Evolutionary conservation across 2,329 filamentous ascomycete genomes (phyloP).

Genomic region (Nemania sp.): DNA sequence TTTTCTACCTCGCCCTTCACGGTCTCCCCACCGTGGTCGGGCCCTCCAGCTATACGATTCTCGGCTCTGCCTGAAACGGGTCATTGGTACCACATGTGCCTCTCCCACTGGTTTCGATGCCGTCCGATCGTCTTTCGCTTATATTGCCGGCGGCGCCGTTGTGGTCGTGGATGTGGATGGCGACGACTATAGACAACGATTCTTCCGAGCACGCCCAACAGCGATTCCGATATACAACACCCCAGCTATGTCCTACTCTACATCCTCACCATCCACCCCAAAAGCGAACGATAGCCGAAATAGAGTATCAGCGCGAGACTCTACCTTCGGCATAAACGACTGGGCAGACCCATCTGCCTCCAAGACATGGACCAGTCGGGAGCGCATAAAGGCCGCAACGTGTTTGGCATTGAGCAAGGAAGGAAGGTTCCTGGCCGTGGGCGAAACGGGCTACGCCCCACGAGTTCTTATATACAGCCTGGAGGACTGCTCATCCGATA

Average conservation of each 20-base stretch:
- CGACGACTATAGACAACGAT: slow-evolving; percentile 73
- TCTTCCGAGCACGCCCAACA: slow-evolving; percentile 84
- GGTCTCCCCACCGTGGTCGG: slow-evolving; percentile 64
- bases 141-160: slow-evolving; percentile 91
- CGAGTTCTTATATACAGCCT: slow-evolving; percentile 89
- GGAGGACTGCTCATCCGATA: slow-evolving; percentile 77
- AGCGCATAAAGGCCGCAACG: slow-evolving; percentile 92
- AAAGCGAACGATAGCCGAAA: slow-evolving; percentile 68
- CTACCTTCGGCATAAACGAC: slow-evolving; percentile 51
- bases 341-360: slow-evolving; percentile 67
- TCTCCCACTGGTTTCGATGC: slow-evolving; percentile 86
- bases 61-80: slow-evolving; percentile 74
- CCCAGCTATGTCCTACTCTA: slow-evolving; percentile 54
- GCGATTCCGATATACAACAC: slow-evolving; percentile 69
- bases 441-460: slow-evolving; percentile 93
- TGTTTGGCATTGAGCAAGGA: slow-evolving; percentile 88
- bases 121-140: slow-evolving; percentile 79
- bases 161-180: slow-evolving; percentile 82
- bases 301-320: slow-evolving; percentile 57
- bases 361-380: slow-evolving; percentile 84
- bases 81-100: slow-evolving; percentile 88
- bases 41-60: slow-evolving; percentile 57
- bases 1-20: slow-evolving; percentile 63
- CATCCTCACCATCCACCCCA: slow-evolving; percentile 59
- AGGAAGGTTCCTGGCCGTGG: slow-evolving; percentile 85